Base-by-base conservation (phyloP, 2,329 filamentous ascomycete species). In the Colletotrichum costaricense region DNA sequence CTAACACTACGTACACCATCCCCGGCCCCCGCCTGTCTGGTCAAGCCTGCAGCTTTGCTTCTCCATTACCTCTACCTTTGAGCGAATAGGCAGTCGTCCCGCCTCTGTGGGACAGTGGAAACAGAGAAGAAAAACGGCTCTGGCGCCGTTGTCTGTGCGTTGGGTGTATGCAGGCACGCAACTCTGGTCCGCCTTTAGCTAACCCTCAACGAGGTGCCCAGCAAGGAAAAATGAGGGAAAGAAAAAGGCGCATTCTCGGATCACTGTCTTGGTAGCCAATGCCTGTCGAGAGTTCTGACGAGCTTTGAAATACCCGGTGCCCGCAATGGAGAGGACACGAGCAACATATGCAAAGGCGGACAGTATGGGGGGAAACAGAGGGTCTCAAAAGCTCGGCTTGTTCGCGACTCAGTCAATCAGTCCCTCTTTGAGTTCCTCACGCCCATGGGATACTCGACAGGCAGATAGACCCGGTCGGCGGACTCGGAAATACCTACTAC, bases 131-230 rank as follows among this genome's bases (percentile, higher is more conserved):
- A 38, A 73, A 65, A 70, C 35, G 67, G 49, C 56, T 62, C 70
- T 60, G 66, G 69, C 70, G 46, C 70, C 59, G 70, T 73, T 67
- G 70, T 73, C 70, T 65, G 70, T 73, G 70, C 70, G 67, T 73
- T 65, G 67, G 55, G 70, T 28, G 60, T 67, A 70, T 70, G 67
- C 70, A 73, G 67, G 70, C 69, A 72, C 69, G 69, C 52, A 72
- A 72, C 56, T 55, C 49, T 49, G 59, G 67, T 35, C 58, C 38
- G 42, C 67, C 67, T 66, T 30, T 16, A 66, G 67, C 67, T 42
- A 66, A 70, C 67, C 54, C 38, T 42, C 12, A 59, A 8, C 12
- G 22, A 28, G 30, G 28, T 35, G 46, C 54, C 26, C 46, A 57
- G 26, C 63, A 26, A 54, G 28, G 35, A 58, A 58, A n/a, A 64